Evolutionary conservation across 2,329 filamentous ascomycete species (phyloP).

Genomic region (Xylaria sp.): DNA sequence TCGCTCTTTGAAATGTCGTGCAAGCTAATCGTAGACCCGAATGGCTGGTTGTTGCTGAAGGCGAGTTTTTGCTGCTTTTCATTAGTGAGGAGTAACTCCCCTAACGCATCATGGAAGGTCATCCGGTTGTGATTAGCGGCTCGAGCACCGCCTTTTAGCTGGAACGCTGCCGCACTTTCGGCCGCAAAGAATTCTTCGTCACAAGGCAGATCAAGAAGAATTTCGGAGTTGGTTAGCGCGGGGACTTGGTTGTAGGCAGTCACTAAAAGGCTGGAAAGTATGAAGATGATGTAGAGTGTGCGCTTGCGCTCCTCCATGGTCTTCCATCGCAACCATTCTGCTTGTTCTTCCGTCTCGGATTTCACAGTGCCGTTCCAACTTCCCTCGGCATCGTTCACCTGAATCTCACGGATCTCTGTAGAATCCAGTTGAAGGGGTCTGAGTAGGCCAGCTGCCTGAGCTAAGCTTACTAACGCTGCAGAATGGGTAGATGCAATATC

Average conservation of each 20-base stretch:
- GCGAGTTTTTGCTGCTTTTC: conserved; percentile 68
- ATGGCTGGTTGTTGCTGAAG: conserved; percentile 55
- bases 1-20: conserved; percentile 69
- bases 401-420: conserved; percentile 63
- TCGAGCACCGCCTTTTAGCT: conserved; percentile 76
- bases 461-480: conserved; percentile 88
- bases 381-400: conserved; percentile 65
- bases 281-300: conserved; percentile 90
- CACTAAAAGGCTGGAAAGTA: conserved; percentile 88
- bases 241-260: conserved; percentile 94
- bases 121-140: conserved; percentile 76
- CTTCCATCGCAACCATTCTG: conserved; percentile 93
- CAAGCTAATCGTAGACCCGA: conserved; percentile 58
- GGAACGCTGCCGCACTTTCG: conserved; percentile 84
- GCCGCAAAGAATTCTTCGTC: conserved; percentile 92
- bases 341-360: conserved; percentile 66
- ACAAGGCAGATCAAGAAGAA: conserved; percentile 87
- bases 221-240: conserved; percentile 92
- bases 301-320: conserved; percentile 89
- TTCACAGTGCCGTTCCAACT: conserved; percentile 58
- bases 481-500: conserved; percentile 95
- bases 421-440: conserved; percentile 59
- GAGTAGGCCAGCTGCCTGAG: conserved; percentile 83
- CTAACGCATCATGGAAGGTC: conserved; percentile 85
- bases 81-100: conserved; percentile 81